Evolutionary conservation across 2,329 filamentous ascomycete genomes (phyloP).

Genomic region (Talaromyces sp.): DNA sequence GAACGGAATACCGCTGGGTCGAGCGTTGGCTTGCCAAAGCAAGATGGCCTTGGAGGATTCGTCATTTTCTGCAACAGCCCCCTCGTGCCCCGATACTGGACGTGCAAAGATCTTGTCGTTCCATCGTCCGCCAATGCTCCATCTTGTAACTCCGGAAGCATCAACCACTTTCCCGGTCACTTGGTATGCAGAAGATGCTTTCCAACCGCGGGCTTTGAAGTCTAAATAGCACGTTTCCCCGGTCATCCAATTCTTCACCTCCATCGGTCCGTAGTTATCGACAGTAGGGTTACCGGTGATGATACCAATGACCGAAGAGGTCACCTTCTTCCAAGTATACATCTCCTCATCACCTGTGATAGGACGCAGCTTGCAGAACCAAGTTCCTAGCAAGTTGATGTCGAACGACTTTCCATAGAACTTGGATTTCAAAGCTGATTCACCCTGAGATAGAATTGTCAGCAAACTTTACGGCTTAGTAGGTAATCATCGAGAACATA

Average conservation of each 20-base stretch:
- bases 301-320: slow-evolving; percentile 94
- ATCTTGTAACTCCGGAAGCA: slow-evolving; percentile 72
- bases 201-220: slow-evolving; percentile 96
- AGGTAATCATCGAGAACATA: too few relatives aligned
- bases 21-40: slow-evolving; percentile 84
- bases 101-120: slow-evolving; percentile 96
- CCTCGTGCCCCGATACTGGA: slow-evolving; percentile 82
- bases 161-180: slow-evolving; percentile 84
- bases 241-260: slow-evolving; percentile 95
- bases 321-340: slow-evolving; percentile 99
- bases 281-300: slow-evolving; percentile 94
- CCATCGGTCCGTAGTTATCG: slow-evolving; percentile 98
- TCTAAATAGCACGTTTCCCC: slow-evolving; percentile 86
- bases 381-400: slow-evolving; percentile 92
- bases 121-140: slow-evolving; percentile 92
- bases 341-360: slow-evolving; percentile 74
- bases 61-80: slow-evolving; percentile 56
- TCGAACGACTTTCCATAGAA: slow-evolving; percentile 98
- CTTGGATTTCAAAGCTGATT: slow-evolving; percentile 91
- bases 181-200: slow-evolving; percentile 85
- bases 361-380: slow-evolving; percentile 86
- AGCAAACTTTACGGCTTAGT: too few relatives aligned
- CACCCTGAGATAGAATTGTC: too few relatives aligned
- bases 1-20: slow-evolving; percentile 85
- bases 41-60: slow-evolving; percentile 73